These are phyloP conservation scores for Capronia americana DNA, from an alignment of 2,329 filamentous ascomycete genomes.

Conservation along the genomic window DNA sequence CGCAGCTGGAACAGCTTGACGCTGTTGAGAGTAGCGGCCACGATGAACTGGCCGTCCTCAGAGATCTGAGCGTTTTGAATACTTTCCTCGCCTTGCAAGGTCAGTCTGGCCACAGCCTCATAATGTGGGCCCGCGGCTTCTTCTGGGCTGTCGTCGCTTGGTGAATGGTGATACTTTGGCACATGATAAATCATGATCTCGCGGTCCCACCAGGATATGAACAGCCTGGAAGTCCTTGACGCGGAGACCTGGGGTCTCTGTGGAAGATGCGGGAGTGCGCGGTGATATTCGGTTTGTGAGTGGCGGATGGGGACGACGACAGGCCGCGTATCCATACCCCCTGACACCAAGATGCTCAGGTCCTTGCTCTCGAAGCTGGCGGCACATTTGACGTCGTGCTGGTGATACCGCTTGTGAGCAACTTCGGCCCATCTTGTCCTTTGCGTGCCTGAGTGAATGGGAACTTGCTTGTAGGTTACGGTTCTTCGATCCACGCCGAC, in stretches of 20 bases:
- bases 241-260: conserved; percentile 76
- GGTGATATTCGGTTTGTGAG: conserved; percentile 69
- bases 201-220: conserved; percentile 91
- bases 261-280: conserved; percentile 81
- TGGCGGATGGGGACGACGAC: conserved; percentile 80
- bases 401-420: conserved; percentile 85
- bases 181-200: conserved; percentile 80
- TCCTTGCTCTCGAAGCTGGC: conserved; percentile 83
- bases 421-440: conserved; percentile 78
- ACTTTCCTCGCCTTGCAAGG: conserved; percentile 72
- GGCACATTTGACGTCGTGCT: conserved; percentile 94
- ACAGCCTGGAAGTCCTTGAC: conserved; percentile 72
- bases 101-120: conserved; percentile 34
- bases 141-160: conserved; percentile 11
- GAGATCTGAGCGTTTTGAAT: conserved; percentile 79
- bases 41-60: conserved; percentile 72
- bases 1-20: conserved; percentile 77
- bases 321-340: conserved; percentile 86
- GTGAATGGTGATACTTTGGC: conserved; percentile 10
- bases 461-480: conserved; percentile 75
- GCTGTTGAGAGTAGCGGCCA: conserved; percentile 75
- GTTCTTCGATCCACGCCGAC: conserved; percentile 91
- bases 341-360: conserved; percentile 87
- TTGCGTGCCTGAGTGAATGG: conserved; percentile 52
- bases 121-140: conserved; percentile 26